Evolutionary conservation across 371 early-diverging fungal species (phyloP), one percentile per base, ranked within the genome.

Genomic region (Mucor piriformis): DNA sequence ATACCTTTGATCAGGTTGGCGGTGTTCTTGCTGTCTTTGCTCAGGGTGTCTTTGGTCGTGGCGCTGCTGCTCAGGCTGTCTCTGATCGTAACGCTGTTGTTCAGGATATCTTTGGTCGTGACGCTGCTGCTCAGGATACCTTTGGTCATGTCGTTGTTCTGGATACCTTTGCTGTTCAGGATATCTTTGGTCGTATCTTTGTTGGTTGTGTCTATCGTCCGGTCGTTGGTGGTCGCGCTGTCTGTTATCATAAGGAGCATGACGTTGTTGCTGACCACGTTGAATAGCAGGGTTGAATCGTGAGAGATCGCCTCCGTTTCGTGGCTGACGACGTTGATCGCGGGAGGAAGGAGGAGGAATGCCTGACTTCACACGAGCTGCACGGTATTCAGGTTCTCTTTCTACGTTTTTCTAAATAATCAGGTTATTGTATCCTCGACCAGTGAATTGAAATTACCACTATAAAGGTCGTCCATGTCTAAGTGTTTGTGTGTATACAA

Each of bases 281-380:
- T 66, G 66, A 29, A 61, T 40, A 4, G 61, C 58, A 21, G 58
- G 68, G 51, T 70, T 75, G 42, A 69, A 71, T 0, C 60, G 52
- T 6, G 74, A 54, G 8, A 67, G 62, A 54, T 67, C 56, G n/a
- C 50, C 23, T 52, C 33, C 35, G 8, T 42, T 43, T 48, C 54
- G 72, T 7, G 52, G 57, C 12, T 57, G 37, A 27, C 50, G 49
- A 53, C 33, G 48, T 23, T 66, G 56, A 54, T 73, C 73, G 25
- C 64, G 70, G 38, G 76, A 44, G 1, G 84, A 76, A 21, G 91
- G 91, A 20, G 85, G 86, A 6, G 85, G 83, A 12, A 87, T 81
- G 3, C 80, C 81, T 7, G 88, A 86, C 40, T 63, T 57, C 11
- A 88, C 59, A 8, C 72, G 81, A 6, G 89, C 87, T 18, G 70